phyloP scores from a whole-genome alignment of 257 asterid species.

The Ligustrum vulgare region DNA sequence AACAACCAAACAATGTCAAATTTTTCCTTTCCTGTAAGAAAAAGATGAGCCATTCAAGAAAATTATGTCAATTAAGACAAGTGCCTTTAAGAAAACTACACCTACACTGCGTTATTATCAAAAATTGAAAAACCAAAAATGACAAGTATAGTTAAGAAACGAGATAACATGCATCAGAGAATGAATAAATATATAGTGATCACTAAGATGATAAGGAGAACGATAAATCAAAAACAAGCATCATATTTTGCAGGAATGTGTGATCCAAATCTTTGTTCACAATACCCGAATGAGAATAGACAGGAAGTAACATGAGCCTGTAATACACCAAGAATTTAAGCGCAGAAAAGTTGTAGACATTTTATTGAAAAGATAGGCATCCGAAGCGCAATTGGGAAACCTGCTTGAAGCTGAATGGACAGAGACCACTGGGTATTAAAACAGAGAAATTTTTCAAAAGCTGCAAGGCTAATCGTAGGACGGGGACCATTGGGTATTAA shows the following conservation, averaged over 20 bases:
- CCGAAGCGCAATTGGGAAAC: neutral
- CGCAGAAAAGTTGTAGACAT: neutral
- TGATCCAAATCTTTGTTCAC: neutral
- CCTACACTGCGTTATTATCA: neutral
- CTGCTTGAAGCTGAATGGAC: neutral
- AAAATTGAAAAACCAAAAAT: neutral
- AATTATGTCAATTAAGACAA: neutral
- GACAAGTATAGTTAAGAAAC: neutral
- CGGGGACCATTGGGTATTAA: neutral
- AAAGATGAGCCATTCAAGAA: conserved; percentile 9
- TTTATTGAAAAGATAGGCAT: neutral
- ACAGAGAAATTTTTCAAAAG: neutral
- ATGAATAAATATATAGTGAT: neutral
- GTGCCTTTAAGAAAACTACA: conserved; percentile 1
- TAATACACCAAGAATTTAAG: neutral
- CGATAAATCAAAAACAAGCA: neutral
- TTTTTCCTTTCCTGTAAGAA: conserved; percentile 2
- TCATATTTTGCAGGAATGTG: neutral
- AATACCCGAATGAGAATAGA: neutral
- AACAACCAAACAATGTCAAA: neutral
- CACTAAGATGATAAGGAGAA: neutral
- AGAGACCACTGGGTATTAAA: neutral
- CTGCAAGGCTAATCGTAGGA: neutral
- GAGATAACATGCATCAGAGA: neutral
- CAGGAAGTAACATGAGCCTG: neutral